These are phyloP conservation scores for Aspergillus fructus DNA, from an alignment of 2,329 filamentous ascomycete genomes.

Conservation along the genomic window DNA sequence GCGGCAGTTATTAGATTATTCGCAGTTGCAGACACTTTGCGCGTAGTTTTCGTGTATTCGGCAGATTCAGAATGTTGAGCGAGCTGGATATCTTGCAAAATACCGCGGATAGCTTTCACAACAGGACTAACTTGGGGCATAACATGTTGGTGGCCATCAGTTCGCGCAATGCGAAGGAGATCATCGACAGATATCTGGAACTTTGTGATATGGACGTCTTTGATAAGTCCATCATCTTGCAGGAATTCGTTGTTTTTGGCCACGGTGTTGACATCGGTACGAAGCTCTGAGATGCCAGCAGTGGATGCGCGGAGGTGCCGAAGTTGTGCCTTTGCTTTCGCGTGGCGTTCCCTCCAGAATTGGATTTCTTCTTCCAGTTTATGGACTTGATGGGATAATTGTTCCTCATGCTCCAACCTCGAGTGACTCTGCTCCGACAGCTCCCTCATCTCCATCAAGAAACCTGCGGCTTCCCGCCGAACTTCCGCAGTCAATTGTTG, in stretches of 20 bases:
- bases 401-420: conserved; percentile 78
- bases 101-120: conserved; percentile 75
- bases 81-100: conserved; percentile 72
- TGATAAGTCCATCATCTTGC: conserved; percentile 73
- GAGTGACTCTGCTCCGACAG: conserved; percentile 78
- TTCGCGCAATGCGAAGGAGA: conserved; percentile 73
- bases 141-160: conserved; percentile 69
- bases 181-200: conserved; percentile 96
- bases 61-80: conserved; percentile 59
- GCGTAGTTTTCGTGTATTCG: conserved; percentile 69
- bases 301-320: conserved; percentile 79
- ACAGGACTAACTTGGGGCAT: conserved; percentile 86
- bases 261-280: conserved; percentile 44
- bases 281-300: conserved; percentile 61
- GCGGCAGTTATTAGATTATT: conserved; percentile 94
- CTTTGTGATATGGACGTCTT: conserved; percentile 88
- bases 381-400: conserved; percentile 71
- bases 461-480: conserved; percentile 75
- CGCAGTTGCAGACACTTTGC: conserved; percentile 83
- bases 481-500: conserved; percentile 84
- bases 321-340: conserved; percentile 82
- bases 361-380: conserved; percentile 78
- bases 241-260: conserved; percentile 72
- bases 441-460: conserved; percentile 83
- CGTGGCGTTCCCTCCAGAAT: conserved; percentile 88